Evolutionary conservation across 495 filamentous ascomycete genomes (phyloP), one percentile per base, ranked within the genome.

Genomic region (Sordaria brevicollis): DNA sequence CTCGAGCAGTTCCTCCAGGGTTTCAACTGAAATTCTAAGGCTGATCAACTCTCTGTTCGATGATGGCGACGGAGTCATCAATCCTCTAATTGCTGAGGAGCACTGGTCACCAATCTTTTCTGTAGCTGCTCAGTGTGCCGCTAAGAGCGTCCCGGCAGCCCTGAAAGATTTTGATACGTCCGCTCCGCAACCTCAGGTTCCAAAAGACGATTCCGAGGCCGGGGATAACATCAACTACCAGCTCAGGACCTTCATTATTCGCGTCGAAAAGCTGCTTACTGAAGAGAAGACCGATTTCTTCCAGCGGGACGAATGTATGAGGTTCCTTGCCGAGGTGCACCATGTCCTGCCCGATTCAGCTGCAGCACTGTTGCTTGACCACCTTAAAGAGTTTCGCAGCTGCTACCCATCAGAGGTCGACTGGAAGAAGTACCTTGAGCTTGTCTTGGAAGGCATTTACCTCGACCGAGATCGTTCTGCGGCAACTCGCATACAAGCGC

Each of bases 401-500:
- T 92, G 91, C 71, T 90, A 88, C 69, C 93, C 92, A 31, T 92
- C 89, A 5, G 88, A 89, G 75, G 76, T 81, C 15, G 77, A 86
- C 9, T 97, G 92, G 90, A 81, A 89, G 35, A 79, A 80, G 5
- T 89, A 92, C 71, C 85, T 89, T 31, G 84, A 79, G 31, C 80
- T 84, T 8, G 80, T 95, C 2, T 81, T 93, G 65, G 82, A 86
- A 33, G 83, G 86, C 11, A 90, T 97, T 72, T 86, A 94, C 67
- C 85, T 84, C 38, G 85, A 90, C 72, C 84, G 81, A 13, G 83
- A 76, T 66, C 88, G 92, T 65, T 83, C 88, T 31, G 85, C 89
- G 1, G 83, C 88, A 41, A 86, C 93, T 69, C 89, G 93, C 17
- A 81, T 92, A 11, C 81, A 86, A 25, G 89, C 91, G 38, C 77